phyloP scores from a whole-genome alignment of 1,139 yeast species.

The Yamadazyma buinensis region DNA sequence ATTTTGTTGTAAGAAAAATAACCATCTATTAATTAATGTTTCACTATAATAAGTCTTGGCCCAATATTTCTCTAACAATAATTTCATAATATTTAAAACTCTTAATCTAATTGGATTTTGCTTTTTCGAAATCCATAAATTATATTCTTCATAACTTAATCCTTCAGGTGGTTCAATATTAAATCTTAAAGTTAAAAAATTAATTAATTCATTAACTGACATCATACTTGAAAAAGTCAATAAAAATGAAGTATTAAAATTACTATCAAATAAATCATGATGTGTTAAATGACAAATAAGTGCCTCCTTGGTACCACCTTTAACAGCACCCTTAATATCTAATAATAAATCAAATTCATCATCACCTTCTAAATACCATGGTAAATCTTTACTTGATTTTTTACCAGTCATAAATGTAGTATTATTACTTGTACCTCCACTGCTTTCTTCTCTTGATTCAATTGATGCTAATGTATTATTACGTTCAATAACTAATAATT shows the following conservation, averaged over 20 bases:
- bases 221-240: slow-evolving; percentile 76
- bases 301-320: slow-evolving; percentile 85
- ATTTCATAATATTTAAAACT: slow-evolving; percentile 68
- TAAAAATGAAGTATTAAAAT: slow-evolving; percentile 68
- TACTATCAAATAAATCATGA: slow-evolving; percentile 65
- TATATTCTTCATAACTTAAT: slow-evolving; percentile 76
- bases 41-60: slow-evolving; percentile 56
- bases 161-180: slow-evolving; percentile 85
- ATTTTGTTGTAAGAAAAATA: slow-evolving; percentile 47
- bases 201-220: slow-evolving; percentile 62
- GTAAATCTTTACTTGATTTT: slow-evolving; percentile 40
- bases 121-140: slow-evolving; percentile 74
- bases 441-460: slow-evolving; percentile 31
- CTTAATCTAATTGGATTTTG: slow-evolving; percentile 63
- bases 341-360: slow-evolving; percentile 69
- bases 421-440: slow-evolving; percentile 17
- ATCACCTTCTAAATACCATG: slow-evolving; percentile 83
- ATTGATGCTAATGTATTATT: slow-evolving; percentile 48
- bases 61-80: slow-evolving; percentile 78
- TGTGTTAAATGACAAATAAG: slow-evolving; percentile 80
- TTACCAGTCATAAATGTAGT: slow-evolving; percentile 30
- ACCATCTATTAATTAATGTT: slow-evolving; percentile 48
- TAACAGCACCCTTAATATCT: slow-evolving; percentile 69
- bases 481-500: slow-evolving; percentile 57
- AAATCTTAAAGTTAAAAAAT: slow-evolving; percentile 61